Evolutionary conservation across 2,329 filamentous ascomycete species (phyloP).

Genomic region (Pestalotiopsis sp.): DNA sequence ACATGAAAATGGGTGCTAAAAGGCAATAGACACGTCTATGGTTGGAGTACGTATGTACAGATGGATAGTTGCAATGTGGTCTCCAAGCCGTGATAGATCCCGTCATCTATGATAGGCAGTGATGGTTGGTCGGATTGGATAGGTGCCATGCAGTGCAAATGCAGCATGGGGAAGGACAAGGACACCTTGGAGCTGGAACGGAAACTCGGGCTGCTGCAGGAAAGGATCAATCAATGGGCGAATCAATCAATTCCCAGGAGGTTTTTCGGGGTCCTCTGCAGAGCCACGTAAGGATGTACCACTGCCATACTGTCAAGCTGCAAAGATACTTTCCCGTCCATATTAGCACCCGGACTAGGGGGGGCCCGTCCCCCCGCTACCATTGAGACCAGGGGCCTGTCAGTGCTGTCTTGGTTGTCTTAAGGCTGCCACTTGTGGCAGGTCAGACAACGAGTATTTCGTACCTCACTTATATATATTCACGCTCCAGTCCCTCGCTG

Average conservation of each 20-base stretch:
- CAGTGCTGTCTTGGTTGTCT: background rate
- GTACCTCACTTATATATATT: background rate
- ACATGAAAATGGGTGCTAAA: background rate
- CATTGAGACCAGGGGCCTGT: background rate
- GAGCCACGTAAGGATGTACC: background rate
- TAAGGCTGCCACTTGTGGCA: background rate
- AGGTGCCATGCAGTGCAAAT: background rate
- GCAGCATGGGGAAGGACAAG: slow-evolving; percentile 3
- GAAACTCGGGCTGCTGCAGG: background rate
- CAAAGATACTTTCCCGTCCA: background rate
- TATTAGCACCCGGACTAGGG: background rate
- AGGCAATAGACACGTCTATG: background rate
- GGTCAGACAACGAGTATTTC: background rate
- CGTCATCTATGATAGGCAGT: slow-evolving; percentile 1
- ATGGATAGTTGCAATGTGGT: background rate
- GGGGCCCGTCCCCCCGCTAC: background rate
- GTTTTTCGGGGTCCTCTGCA: background rate
- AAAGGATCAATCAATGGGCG: background rate
- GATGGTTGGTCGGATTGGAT: background rate
- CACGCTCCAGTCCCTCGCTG: background rate
- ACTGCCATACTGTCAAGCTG: background rate
- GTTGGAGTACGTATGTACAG: background rate
- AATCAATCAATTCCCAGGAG: background rate
- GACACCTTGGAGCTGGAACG: background rate
- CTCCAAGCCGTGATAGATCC: background rate